Percentiles rank a stretch among this genome's conserved stretches.
phyloP scores from a whole-genome alignment of 768 basidiomycete species.

The Kwoniella dejecticola region DNA sequence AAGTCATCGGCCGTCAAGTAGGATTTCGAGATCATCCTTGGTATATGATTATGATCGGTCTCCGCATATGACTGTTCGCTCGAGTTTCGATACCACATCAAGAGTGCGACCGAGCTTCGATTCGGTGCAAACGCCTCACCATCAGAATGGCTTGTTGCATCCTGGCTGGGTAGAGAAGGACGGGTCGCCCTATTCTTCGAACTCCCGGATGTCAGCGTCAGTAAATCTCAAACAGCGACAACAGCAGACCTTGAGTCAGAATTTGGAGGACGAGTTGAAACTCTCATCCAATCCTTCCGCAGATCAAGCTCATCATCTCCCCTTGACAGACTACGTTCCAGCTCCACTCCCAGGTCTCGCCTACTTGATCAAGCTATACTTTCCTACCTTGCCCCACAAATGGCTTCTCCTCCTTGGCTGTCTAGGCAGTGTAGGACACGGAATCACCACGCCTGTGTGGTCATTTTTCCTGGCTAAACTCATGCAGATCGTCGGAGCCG shows the following conservation, averaged over 20 bases:
- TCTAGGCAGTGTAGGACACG: constrained; percentile 68
- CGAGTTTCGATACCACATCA: constrained; percentile 1
- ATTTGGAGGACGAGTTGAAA: constrained; percentile 40
- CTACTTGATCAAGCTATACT: constrained; percentile 56
- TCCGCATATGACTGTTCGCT: neutral
- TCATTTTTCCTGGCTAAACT: constrained; percentile 83
- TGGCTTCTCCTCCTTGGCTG: constrained; percentile 70
- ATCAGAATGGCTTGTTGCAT: constrained; percentile 4
- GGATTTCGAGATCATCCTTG: constrained; percentile 2
- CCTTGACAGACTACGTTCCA: neutral
- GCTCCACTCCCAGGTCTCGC: constrained; percentile 25
- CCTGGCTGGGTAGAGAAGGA: constrained; percentile 8
- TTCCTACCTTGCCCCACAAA: constrained; percentile 75
- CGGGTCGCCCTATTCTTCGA: neutral
- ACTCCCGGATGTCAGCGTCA: neutral
- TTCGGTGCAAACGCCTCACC: neutral
- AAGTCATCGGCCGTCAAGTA: constrained; percentile 13
- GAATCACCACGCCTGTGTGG: constrained; percentile 87
- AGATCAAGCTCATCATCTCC: constrained; percentile 4
- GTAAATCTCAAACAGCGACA: constrained; percentile 10
- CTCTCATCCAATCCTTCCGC: constrained; percentile 4
- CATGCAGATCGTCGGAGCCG: constrained; percentile 59
- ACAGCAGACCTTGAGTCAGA: constrained; percentile 22
- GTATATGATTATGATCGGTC: constrained; percentile 4
- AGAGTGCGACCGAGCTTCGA: constrained; percentile 10